A percentile compares a stretch with the other conserved stretches of the same genome.
These are phyloP conservation scores for Fusarium chuoi DNA, from an alignment of 2,329 filamentous ascomycete species.

Conservation along the genomic window DNA sequence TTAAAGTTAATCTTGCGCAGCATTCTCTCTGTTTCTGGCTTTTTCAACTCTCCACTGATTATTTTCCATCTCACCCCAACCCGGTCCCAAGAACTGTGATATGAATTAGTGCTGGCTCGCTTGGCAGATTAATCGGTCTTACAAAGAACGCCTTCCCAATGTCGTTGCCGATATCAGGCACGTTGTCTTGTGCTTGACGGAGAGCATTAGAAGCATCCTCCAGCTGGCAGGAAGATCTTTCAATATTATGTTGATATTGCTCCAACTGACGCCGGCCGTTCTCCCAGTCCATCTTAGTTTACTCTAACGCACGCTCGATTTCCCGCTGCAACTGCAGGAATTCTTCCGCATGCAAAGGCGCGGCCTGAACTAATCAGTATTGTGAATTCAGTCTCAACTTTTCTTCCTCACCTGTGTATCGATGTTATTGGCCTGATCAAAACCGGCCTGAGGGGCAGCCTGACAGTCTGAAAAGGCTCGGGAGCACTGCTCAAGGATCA, in stretches of 20 bases:
- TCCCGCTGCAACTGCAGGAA: neutral
- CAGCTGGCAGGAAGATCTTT: neutral
- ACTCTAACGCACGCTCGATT: neutral
- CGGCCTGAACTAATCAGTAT: neutral
- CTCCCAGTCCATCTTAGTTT: neutral
- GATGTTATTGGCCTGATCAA: neutral
- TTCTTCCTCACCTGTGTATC: neutral
- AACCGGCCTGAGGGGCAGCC: neutral
- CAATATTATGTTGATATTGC: neutral
- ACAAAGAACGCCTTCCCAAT: neutral
- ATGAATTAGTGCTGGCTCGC: neutral
- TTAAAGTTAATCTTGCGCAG: neutral
- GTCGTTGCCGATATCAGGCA: neutral
- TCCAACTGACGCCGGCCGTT: neutral
- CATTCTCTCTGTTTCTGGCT: neutral
- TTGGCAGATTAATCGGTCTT: neutral
- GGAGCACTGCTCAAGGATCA: neutral
- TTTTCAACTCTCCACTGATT: neutral
- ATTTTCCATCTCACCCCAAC: neutral
- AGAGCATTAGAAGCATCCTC: neutral
- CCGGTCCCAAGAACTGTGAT: neutral
- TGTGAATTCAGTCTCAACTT: fast-evolving
- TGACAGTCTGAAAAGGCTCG: neutral
- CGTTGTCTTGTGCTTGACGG: neutral
- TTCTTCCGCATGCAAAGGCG: neutral